Base-by-base conservation (phyloP, 1,284 basidiomycete species). In the Sanghuangporus weigelae region DNA sequence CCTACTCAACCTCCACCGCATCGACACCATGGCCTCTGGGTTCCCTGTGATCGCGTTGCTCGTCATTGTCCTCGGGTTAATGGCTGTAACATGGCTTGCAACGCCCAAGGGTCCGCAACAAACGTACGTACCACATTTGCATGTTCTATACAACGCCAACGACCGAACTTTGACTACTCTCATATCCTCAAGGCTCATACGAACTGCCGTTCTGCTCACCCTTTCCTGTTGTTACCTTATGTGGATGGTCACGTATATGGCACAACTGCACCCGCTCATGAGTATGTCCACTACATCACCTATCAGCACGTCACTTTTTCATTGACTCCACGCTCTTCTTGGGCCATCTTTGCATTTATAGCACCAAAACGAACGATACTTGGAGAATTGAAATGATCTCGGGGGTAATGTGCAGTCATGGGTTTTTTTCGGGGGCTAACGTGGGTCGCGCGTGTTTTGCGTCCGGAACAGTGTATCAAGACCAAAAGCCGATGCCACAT, bases 241-340 rank as follows among this genome's bases (percentile, higher is more conserved):
- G 88, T 97, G 95, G 95, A 90, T 90, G 75, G 85, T 96, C 72
- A 95, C 95, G 7, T 97, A 96, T 74, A 81, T 96, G 71, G 92
- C 93, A 0, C 95, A 97, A 74, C 75, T 96, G 58, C 87, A 97
- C 73, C 95, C 95, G 54, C 81, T 97, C 62, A 87, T 96, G 72
- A 77, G 95, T 96, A 66, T 68, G 86, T 70, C 21, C 21, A 26
- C 54, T 14, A 11, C 48, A 51, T 31, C 26, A 54, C 14, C 31
- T 38, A 35, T 54, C 19, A 21, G n/a, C 19, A 21, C 26, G 26
- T 51, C 26, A 31, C 26, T 5, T 31, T 51, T n/a, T 51, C 23
- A 26, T 23, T 51, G 0, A 23, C n/a, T 26, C 21, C 12, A 51
- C 60, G 8, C 51, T 39, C 26, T 50, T 23, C 21, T 54, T 12